A percentile compares a stretch with the other conserved stretches of the same genome.
Conservation (phyloP, 225 moss, liverwort and hornwort species). For the Straminergon stramineum region DNA sequence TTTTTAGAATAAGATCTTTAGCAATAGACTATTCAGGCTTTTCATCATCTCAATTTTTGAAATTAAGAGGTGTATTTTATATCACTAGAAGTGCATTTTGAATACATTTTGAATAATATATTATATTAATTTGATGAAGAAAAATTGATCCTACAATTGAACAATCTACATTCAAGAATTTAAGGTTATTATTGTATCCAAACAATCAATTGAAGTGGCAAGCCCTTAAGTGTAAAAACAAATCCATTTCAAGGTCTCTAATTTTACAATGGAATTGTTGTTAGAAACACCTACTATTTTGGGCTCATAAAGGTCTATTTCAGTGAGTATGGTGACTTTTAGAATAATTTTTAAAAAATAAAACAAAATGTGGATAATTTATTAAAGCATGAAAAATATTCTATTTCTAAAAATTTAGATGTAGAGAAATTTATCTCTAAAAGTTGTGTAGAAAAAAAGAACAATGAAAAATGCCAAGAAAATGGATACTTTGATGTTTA, state of each 20-base stretch:
- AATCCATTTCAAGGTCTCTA: neutral
- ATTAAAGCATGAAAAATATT: too few relatives aligned
- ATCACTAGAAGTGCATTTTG: neutral
- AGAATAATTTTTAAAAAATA: too few relatives aligned
- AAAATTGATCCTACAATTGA: neutral
- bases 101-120: neutral
- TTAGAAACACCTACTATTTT: too few relatives aligned
- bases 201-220: neutral
- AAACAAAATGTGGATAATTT: too few relatives aligned
- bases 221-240: neutral
- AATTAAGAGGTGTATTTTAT: neutral
- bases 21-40: neutral
- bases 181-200: accelerated
- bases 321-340: too few relatives aligned
- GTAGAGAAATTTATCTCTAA: too few relatives aligned
- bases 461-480: too few relatives aligned
- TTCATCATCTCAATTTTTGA: too few relatives aligned
- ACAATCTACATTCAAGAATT: neutral
- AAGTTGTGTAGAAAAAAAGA: too few relatives aligned
- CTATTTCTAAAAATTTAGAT: too few relatives aligned
- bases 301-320: too few relatives aligned
- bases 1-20: neutral
- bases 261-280: neutral
- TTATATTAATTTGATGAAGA: neutral
- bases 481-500: too few relatives aligned